Conservation (phyloP, 257 asterid species). For the Lavandula angustifolia region DNA sequence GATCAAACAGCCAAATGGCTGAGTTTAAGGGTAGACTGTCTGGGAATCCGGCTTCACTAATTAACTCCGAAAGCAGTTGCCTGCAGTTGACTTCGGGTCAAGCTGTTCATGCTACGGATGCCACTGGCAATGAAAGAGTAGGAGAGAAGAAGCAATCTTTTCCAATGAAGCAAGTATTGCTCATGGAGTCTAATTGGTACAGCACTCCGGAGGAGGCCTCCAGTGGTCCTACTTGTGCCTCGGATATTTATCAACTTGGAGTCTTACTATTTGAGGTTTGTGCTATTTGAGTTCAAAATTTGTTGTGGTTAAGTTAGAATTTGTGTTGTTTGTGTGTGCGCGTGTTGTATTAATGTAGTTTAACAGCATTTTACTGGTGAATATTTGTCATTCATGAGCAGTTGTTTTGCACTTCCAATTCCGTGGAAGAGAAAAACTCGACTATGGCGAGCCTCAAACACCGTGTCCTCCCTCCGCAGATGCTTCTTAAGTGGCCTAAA, state of each 20-base stretch:
- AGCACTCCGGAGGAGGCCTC: constrained; percentile 73
- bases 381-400: constrained; percentile 42
- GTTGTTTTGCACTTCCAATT: constrained; percentile 66
- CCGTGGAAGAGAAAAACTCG: constrained; percentile 65
- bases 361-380: constrained; percentile 16
- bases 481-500: constrained; percentile 95
- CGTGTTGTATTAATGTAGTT: not conserved
- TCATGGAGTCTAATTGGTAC: constrained; percentile 85
- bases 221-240: constrained; percentile 61
- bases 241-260: constrained; percentile 90
- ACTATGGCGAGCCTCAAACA: constrained; percentile 85
- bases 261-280: constrained; percentile 92
- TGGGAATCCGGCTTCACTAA: constrained; percentile 36
- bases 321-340: no score
- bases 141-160: constrained; percentile 64
- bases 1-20: constrained; percentile 45
- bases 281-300: not conserved
- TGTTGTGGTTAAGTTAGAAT: no score
- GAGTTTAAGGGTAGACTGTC: constrained; percentile 48
- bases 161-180: constrained; percentile 84
- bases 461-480: constrained; percentile 90
- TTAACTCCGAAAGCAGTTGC: constrained; percentile 48
- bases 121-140: constrained; percentile 34
- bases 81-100: constrained; percentile 46
- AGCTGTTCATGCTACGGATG: constrained; percentile 38